Conservation (phyloP, 371 early-diverging fungal genomes). For the Actinomortierella wolfii region DNA sequence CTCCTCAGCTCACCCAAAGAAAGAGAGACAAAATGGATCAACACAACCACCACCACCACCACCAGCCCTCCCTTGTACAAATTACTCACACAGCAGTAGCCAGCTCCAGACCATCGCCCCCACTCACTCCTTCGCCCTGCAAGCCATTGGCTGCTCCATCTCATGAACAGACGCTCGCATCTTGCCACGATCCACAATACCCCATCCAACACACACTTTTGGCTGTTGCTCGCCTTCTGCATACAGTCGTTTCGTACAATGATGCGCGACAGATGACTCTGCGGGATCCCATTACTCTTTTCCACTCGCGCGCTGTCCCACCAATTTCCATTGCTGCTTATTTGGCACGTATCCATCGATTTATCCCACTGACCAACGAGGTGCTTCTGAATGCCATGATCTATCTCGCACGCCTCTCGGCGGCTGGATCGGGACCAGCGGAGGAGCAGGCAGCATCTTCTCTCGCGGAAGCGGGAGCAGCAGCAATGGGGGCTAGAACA, state of each 20-base stretch:
- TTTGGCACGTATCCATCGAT: constrained; percentile 71
- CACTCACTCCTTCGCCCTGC: neutral
- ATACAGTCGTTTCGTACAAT: constrained; percentile 59
- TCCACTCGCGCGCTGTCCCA: constrained; percentile 86
- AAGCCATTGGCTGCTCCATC: neutral
- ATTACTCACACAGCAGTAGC: no score
- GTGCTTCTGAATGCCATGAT: constrained; percentile 81
- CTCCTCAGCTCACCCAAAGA: constrained; percentile 3
- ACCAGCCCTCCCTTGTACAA: no score
- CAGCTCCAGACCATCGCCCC: neutral
- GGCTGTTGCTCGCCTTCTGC: constrained; percentile 56
- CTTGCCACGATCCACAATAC: constrained; percentile 27
- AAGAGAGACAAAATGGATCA: no score
- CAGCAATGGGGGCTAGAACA: neutral
- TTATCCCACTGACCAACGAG: constrained; percentile 79
- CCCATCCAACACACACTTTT: constrained; percentile 44
- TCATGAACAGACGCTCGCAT: neutral
- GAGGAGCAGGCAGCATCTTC: neutral
- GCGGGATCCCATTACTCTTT: constrained; percentile 64
- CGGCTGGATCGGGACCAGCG: constrained; percentile 48
- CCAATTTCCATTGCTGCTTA: constrained; percentile 71
- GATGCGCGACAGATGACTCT: constrained; percentile 58
- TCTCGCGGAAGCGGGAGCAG: neutral
- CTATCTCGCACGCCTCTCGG: constrained; percentile 82
- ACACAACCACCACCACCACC: no score